Conservation (phyloP, 139 green algal species). For the Chlorella sp. region DNA sequence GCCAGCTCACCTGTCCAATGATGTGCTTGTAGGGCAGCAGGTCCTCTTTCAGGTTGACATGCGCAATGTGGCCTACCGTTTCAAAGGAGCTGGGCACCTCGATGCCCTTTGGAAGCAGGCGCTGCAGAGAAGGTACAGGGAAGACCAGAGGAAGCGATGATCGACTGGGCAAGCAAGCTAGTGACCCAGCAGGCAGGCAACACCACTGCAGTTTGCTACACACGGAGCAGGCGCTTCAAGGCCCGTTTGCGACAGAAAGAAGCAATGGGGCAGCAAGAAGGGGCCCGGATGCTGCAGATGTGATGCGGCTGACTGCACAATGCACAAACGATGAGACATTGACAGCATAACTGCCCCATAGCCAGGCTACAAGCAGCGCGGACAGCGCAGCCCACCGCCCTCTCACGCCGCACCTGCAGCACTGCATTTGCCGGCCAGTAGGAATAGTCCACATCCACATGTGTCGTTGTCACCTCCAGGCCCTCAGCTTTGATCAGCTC, state of each 20-base stretch:
- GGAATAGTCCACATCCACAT: constrained; percentile 69
- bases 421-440: constrained; percentile 60
- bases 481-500: constrained; percentile 8
- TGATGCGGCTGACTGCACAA: too few species aligned
- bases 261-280: too few species aligned
- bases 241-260: too few species aligned
- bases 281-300: too few species aligned
- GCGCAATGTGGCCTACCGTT: constrained; percentile 94
- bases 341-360: not conserved
- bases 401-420: not conserved
- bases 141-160: not conserved
- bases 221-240: too few species aligned
- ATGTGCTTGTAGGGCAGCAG: constrained; percentile 84
- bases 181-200: not conserved
- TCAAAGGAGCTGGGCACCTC: constrained; percentile 95
- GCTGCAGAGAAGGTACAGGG: constrained; percentile 44
- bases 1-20: constrained; percentile 71
- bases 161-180: not conserved
- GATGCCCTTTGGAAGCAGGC: constrained; percentile 78
- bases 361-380: too few species aligned
- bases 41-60: constrained; percentile 94
- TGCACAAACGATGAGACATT: too few species aligned
- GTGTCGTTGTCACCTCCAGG: constrained; percentile 30
- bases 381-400: not conserved
- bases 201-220: too few species aligned